Conservation (phyloP, 2,329 filamentous ascomycete genomes). For the Cephalotrichum gorgonifer region DNA sequence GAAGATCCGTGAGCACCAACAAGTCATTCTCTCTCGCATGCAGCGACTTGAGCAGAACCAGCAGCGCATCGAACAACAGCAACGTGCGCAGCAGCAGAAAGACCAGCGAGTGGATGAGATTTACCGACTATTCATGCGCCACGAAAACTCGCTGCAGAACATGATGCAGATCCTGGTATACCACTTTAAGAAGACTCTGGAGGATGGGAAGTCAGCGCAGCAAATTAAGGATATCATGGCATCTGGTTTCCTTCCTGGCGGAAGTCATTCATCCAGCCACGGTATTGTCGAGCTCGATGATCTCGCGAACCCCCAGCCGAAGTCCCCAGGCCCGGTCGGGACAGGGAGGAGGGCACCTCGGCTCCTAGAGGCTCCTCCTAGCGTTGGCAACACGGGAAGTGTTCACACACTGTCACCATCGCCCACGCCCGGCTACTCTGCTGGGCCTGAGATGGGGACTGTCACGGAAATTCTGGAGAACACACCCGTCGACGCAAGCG, state of each 20-base stretch:
- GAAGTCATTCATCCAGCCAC: constrained; percentile 39
- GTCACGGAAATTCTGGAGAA: constrained; percentile 52
- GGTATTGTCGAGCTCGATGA: constrained; percentile 54
- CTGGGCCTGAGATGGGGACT: constrained; percentile 39
- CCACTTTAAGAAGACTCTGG: constrained; percentile 87
- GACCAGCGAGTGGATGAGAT: constrained; percentile 9
- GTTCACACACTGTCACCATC: constrained; percentile 15
- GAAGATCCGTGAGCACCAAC: constrained; percentile 76
- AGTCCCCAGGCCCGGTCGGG: constrained; percentile 24
- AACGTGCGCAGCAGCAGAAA: constrained; percentile 8
- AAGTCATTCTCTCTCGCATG: constrained; percentile 75
- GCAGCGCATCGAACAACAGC: constrained; percentile 32
- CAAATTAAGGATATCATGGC: constrained; percentile 74
- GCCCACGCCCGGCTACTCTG: constrained; percentile 21
- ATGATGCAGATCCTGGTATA: constrained; percentile 95
- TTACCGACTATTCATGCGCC: constrained; percentile 50
- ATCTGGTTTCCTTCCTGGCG: constrained; percentile 49
- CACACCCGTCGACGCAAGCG: constrained; percentile 31
- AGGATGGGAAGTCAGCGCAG: constrained; percentile 65
- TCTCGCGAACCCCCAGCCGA: constrained; percentile 37
- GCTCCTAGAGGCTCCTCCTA: constrained; percentile 37
- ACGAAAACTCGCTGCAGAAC: constrained; percentile 98
- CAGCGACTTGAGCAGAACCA: constrained; percentile 72
- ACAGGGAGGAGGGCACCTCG: constrained; percentile 42
- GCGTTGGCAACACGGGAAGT: constrained; percentile 13